Percentiles rank a stretch among this genome's conserved stretches.
phyloP scores from a whole-genome alignment of 225 moss, liverwort and hornwort species.

The Marchantia polymorpha region DNA sequence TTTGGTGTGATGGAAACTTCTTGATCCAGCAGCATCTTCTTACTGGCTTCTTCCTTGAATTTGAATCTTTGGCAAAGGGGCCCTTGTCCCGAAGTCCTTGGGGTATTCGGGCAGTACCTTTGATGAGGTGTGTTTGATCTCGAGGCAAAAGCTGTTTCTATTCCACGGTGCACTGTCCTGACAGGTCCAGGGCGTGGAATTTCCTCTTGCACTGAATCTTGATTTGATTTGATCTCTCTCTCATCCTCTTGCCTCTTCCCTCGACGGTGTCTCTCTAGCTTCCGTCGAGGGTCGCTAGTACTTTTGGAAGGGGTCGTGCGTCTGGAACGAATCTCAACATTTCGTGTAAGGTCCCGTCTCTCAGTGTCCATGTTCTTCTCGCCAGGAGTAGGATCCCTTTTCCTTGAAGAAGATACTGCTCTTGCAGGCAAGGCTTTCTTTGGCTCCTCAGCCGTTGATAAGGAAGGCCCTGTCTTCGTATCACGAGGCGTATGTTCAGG shows the following conservation, averaged over 20 bases:
- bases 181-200: not conserved
- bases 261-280: not conserved
- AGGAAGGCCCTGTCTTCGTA: not conserved
- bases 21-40: slow-evolving; percentile 13
- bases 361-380: not conserved
- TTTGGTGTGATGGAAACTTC: not conserved
- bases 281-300: not conserved
- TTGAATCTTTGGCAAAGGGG: slow-evolving; percentile 1
- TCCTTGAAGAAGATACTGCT: not conserved
- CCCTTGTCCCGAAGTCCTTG: not conserved
- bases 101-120: not conserved
- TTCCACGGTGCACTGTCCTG: not conserved
- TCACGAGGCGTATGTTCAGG: not conserved
- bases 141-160: not conserved
- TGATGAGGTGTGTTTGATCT: not conserved
- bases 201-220: not conserved
- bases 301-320: not conserved
- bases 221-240: not conserved
- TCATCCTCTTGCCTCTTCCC: not conserved
- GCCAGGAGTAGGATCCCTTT: not conserved
- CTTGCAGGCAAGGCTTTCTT: not conserved
- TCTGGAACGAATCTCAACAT: not conserved
- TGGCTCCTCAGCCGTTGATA: not conserved
- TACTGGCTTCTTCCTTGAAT: not conserved
- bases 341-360: not conserved